Evolutionary conservation across 129 eudicot species (phyloP).

Genomic region (Flaveria sonorensis): DNA sequence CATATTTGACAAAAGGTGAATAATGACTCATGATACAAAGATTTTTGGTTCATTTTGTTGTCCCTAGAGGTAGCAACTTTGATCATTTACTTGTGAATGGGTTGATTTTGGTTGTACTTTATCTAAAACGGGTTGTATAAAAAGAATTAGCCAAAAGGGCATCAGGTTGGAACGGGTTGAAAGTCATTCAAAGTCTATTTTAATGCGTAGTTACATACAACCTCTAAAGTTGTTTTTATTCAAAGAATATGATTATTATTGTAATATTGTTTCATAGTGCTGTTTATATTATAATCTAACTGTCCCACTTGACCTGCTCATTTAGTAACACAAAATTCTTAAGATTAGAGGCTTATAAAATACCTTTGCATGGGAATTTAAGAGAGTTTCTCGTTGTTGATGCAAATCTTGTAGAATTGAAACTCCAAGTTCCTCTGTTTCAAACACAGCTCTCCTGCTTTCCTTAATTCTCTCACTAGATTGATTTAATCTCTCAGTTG

Average conservation of each 20-base stretch:
- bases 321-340: neutral
- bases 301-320: neutral
- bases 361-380: slow-evolving; percentile 86
- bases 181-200: neutral
- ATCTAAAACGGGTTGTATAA: neutral
- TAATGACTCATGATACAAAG: slow-evolving; percentile 1
- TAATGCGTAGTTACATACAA: neutral
- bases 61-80: neutral
- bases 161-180: neutral
- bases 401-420: slow-evolving; percentile 90
- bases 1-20: neutral
- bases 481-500: slow-evolving; percentile 85
- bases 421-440: slow-evolving; percentile 91
- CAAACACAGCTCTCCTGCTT: slow-evolving; percentile 80
- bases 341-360: neutral
- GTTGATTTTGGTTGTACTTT: neutral
- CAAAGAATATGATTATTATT: neutral
- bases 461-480: slow-evolving; percentile 86
- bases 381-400: slow-evolving; percentile 91
- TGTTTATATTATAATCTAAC: too few relatives aligned
- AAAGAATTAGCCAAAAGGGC: neutral
- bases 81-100: neutral
- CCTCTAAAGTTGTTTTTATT: neutral
- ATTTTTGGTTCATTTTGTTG: neutral
- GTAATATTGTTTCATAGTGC: neutral